Evolutionary conservation across 2,329 filamentous ascomycete species (phyloP).

Genomic region (Fusarium virguliforme): DNA sequence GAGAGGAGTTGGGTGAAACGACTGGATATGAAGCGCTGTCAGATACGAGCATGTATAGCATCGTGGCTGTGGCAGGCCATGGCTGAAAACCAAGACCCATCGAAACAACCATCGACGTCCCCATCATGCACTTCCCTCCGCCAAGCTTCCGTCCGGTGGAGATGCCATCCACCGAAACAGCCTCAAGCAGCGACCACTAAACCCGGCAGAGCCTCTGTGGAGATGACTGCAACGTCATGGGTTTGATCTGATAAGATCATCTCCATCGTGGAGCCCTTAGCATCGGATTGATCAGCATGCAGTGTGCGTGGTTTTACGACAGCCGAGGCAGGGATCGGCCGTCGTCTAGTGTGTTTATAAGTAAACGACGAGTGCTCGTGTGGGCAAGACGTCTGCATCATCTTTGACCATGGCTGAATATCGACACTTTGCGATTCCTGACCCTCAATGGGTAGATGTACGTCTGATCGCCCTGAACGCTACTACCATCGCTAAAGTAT

Average conservation of each 20-base stretch:
- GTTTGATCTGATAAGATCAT: constrained; percentile 12
- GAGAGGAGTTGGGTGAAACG: too few species aligned
- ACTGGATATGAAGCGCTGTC: neutral
- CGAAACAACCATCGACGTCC: neutral
- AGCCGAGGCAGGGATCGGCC: constrained; percentile 6
- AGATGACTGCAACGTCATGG: neutral
- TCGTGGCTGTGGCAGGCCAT: neutral
- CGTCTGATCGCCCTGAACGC: neutral
- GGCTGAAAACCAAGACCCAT: too few species aligned
- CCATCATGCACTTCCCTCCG: constrained; percentile 8
- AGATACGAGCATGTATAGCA: neutral
- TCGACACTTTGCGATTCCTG: constrained; percentile 24
- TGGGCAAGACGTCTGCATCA: neutral
- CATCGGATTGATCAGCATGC: constrained; percentile 7
- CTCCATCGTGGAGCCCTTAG: constrained; percentile 11
- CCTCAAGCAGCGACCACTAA: neutral
- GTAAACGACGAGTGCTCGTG: neutral
- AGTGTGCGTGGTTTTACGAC: constrained; percentile 7
- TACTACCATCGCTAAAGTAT: constrained; percentile 7
- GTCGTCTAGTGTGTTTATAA: neutral
- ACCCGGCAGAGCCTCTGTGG: neutral
- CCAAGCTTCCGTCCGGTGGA: constrained; percentile 9
- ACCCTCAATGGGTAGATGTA: constrained; percentile 35
- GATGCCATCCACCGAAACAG: neutral
- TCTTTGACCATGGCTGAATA: constrained; percentile 34